Conservation (phyloP, 2,329 filamentous ascomycete genomes). For the Didymella glomerata region DNA sequence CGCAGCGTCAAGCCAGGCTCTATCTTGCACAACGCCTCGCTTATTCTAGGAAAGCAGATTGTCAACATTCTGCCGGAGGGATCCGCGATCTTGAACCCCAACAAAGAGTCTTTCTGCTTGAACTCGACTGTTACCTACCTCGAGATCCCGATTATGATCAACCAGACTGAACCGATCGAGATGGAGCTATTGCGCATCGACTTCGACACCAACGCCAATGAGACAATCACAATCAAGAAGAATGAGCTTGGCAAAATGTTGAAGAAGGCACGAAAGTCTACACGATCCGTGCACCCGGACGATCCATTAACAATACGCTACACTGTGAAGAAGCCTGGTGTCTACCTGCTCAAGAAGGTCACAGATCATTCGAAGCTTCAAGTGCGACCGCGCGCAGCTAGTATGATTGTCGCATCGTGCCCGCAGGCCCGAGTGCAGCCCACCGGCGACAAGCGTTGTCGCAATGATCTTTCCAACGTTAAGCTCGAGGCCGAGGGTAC, state of each 20-base stretch:
- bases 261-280: constrained; percentile 70
- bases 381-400: constrained; percentile 77
- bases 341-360: constrained; percentile 85
- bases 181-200: constrained; percentile 91
- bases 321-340: constrained; percentile 81
- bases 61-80: constrained; percentile 98
- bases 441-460: constrained; percentile 74
- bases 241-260: constrained; percentile 79
- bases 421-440: constrained; percentile 78
- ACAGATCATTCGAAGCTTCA: constrained; percentile 94
- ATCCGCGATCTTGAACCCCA: constrained; percentile 86
- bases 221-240: constrained; percentile 77
- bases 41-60: constrained; percentile 96
- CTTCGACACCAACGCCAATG: constrained; percentile 79
- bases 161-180: constrained; percentile 86
- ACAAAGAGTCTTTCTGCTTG: constrained; percentile 82
- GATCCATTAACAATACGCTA: constrained; percentile 74
- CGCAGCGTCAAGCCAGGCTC: constrained; percentile 86
- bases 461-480: constrained; percentile 86
- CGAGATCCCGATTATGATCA: constrained; percentile 85
- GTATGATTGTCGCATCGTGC: constrained; percentile 86
- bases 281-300: constrained; percentile 58
- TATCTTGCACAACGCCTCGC: constrained; percentile 88
- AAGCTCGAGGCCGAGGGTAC: constrained; percentile 85
- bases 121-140: constrained; percentile 68